A percentile compares a stretch with the other conserved stretches of the same genome.
phyloP scores from a whole-genome alignment of 2,329 filamentous ascomycete species.

The Lachnellula willkommii region DNA sequence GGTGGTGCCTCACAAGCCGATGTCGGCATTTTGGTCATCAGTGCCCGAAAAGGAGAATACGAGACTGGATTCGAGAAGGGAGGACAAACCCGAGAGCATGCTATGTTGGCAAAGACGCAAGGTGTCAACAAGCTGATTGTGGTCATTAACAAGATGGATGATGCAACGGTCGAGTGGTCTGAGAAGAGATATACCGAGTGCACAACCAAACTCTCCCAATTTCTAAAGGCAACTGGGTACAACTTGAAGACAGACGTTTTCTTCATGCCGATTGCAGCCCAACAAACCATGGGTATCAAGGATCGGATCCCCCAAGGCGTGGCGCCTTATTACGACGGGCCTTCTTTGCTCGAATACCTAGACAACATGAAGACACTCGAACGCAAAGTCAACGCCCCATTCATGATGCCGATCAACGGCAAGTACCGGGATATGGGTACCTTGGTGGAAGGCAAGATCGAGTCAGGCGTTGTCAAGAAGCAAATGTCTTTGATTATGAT shows the following conservation, averaged over 20 bases:
- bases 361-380: slow-evolving; percentile 89
- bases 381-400: slow-evolving; percentile 92
- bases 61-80: slow-evolving; percentile 97
- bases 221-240: slow-evolving; percentile 89
- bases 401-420: slow-evolving; percentile 97
- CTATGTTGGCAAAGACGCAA: slow-evolving; percentile 95
- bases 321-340: slow-evolving; percentile 80
- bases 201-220: slow-evolving; percentile 77
- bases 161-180: slow-evolving; percentile 92
- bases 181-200: slow-evolving; percentile 91
- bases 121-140: slow-evolving; percentile 96
- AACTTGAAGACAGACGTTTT: slow-evolving; percentile 88
- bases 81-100: slow-evolving; percentile 94
- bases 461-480: slow-evolving; percentile 92
- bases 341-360: slow-evolving; percentile 91
- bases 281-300: slow-evolving; percentile 82
- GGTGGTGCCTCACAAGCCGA: slow-evolving; percentile 90
- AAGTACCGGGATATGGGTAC: slow-evolving; percentile 98
- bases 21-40: slow-evolving; percentile 92
- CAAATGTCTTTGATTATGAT: slow-evolving; percentile 83
- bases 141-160: slow-evolving; percentile 99
- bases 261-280: slow-evolving; percentile 95
- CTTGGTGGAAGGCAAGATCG: slow-evolving; percentile 95
- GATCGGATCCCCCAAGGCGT: slow-evolving; percentile 72
- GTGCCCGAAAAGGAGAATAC: slow-evolving; percentile 95